These are phyloP conservation scores for Discostella stelligeroides DNA, from an alignment of 108 stramenopile genomes.

Conservation along the genomic window DNA sequence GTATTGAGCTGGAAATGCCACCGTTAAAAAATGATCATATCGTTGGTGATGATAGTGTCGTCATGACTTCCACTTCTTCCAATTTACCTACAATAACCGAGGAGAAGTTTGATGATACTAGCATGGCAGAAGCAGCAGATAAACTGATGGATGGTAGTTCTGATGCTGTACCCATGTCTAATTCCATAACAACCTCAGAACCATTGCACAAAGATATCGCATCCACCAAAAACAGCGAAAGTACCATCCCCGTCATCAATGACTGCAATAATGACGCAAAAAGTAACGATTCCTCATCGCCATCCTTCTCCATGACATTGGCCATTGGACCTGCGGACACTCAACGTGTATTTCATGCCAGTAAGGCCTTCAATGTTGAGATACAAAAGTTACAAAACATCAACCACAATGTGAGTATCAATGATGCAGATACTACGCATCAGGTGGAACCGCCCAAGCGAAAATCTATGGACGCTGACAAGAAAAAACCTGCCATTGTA, in stretches of 20 bases:
- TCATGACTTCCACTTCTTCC: not conserved
- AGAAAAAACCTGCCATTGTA: slow-evolving; percentile 12
- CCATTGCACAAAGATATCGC: not conserved
- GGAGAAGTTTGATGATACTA: not conserved
- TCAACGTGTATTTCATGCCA: slow-evolving; percentile 60
- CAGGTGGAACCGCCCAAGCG: not conserved
- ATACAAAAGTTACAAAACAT: slow-evolving; percentile 20
- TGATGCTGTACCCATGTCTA: too few relatives aligned
- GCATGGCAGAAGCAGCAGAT: not conserved
- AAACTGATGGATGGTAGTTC: too few relatives aligned
- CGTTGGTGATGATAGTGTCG: too few relatives aligned
- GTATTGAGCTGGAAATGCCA: too few relatives aligned
- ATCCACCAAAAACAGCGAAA: too few relatives aligned
- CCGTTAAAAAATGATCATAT: too few relatives aligned
- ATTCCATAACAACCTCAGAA: not conserved
- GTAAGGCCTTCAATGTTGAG: slow-evolving; percentile 55
- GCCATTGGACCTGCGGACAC: slow-evolving; percentile 67
- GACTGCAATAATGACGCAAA: not conserved
- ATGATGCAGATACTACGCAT: not conserved
- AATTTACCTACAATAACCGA: slow-evolving; percentile 1
- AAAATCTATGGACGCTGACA: not conserved
- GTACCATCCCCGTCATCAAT: not conserved
- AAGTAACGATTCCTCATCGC: not conserved
- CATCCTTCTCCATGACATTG: slow-evolving; percentile 63
- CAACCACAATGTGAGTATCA: not conserved